A percentile compares a stretch with the other conserved stretches of the same genome.
Evolutionary conservation across 2,329 filamentous ascomycete species (phyloP).

Genomic region (Periconia digitata): DNA sequence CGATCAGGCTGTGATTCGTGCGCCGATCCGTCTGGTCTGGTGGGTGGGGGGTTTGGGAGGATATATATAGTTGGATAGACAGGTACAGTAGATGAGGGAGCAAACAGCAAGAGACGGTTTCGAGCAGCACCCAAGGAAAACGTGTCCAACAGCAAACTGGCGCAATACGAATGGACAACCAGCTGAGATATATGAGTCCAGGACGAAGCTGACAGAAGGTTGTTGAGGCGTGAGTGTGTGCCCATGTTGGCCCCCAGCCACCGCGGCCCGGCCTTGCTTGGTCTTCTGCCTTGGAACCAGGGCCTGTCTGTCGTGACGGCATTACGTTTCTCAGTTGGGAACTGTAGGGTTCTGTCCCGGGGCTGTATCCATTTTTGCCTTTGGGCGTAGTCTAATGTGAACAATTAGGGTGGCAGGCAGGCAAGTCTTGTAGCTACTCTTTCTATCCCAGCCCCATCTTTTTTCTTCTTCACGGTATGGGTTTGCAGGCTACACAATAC

Average conservation of each 20-base stretch:
- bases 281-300: neutral
- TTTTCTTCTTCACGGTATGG: no score
- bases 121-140: no score
- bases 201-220: neutral
- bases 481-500: no score
- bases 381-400: no score
- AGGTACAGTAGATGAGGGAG: neutral
- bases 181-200: neutral
- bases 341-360: no score
- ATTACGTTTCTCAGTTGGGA: neutral
- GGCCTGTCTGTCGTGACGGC: neutral
- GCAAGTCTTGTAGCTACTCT: no score
- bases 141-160: no score
- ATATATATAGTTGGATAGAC: neutral
- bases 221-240: neutral
- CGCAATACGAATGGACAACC: neutral
- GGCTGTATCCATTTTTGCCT: no score
- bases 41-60: constrained; percentile 1
- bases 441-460: no score
- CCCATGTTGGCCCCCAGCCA: neutral
- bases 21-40: constrained; percentile 17
- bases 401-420: no score
- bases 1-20: constrained; percentile 38
- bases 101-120: no score
- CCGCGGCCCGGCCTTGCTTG: no score